phyloP scores from a whole-genome alignment of 805 yeast genomes.

The Starmera amethionina region DNA sequence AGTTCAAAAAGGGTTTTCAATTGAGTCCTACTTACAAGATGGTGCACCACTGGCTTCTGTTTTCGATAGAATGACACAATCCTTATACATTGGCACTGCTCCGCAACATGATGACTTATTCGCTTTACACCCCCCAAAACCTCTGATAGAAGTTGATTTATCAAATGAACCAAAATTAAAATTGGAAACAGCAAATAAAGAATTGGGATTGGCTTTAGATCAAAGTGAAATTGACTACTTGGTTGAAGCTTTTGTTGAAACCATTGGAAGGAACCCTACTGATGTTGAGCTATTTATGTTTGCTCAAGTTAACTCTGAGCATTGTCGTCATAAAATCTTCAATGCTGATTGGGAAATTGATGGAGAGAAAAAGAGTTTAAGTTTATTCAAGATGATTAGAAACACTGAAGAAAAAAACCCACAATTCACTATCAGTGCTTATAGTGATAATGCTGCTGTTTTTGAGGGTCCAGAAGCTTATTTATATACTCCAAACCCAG shows the following conservation, averaged over 20 bases:
- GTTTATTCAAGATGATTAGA: conserved; percentile 90
- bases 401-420: conserved; percentile 81
- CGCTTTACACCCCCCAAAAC: conserved; percentile 71
- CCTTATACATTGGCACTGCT: conserved; percentile 43
- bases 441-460: conserved; percentile 97
- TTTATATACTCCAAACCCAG: conserved; percentile 68
- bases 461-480: conserved; percentile 75
- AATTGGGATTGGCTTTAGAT: conserved; percentile 90
- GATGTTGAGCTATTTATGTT: conserved; percentile 98
- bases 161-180: conserved; percentile 41
- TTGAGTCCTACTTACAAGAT: conserved; percentile 41
- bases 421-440: conserved; percentile 82
- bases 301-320: conserved; percentile 99
- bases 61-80: conserved; percentile 93
- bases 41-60: conserved; percentile 58
- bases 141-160: conserved; percentile 66
- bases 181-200: conserved; percentile 66
- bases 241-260: conserved; percentile 67
- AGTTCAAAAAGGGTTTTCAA: conserved; percentile 62
- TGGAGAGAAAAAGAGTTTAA: conserved; percentile 57
- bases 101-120: conserved; percentile 68
- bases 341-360: conserved; percentile 98
- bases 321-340: conserved; percentile 97
- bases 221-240: conserved; percentile 87
- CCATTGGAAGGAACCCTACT: conserved; percentile 81